A percentile compares a stretch with the other conserved stretches of the same genome.
These are phyloP conservation scores for Tricholoma sp. DNA, from an alignment of 768 basidiomycete genomes.

Conservation along the genomic window DNA sequence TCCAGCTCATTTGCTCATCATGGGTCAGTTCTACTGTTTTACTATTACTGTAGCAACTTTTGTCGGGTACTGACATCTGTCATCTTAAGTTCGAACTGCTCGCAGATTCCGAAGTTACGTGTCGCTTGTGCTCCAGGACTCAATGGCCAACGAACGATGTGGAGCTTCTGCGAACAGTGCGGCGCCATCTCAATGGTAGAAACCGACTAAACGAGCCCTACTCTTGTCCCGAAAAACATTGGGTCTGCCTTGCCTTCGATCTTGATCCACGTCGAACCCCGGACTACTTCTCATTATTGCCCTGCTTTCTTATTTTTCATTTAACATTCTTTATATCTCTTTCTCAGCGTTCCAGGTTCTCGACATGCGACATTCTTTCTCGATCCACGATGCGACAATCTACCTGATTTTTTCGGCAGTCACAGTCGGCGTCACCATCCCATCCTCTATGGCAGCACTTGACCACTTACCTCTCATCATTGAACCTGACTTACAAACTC, in stretches of 20 bases:
- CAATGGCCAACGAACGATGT: slow-evolving; percentile 75
- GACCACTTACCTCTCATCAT: slow-evolving; percentile 1
- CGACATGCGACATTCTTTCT: not conserved
- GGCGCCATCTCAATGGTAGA: slow-evolving; percentile 88
- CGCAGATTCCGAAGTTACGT: slow-evolving; percentile 79
- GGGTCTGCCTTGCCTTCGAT: not conserved
- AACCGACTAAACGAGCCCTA: slow-evolving; percentile 42
- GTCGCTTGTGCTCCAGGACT: slow-evolving; percentile 68
- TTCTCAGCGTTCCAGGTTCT: not conserved
- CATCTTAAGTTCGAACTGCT: slow-evolving; percentile 52
- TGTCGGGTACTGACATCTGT: not conserved
- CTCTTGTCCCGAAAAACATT: not conserved
- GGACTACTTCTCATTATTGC: slow-evolving; percentile 7
- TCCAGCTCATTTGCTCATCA: slow-evolving; percentile 57
- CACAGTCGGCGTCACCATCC: slow-evolving; percentile 17
- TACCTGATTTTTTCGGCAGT: slow-evolving; percentile 13
- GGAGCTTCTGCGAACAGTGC: slow-evolving; percentile 85
- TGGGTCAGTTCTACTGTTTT: slow-evolving; percentile 44
- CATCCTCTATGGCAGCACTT: slow-evolving; percentile 20
- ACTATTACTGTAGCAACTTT: not conserved
- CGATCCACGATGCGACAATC: slow-evolving; percentile 1
- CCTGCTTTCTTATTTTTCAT: slow-evolving; percentile 16
- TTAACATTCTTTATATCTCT: not conserved
- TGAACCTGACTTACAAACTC: slow-evolving; percentile 2
- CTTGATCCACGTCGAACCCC: not conserved